These are phyloP conservation scores for Aspergillus phoenicis DNA, from an alignment of 2,329 filamentous ascomycete species.

Conservation along the genomic window DNA sequence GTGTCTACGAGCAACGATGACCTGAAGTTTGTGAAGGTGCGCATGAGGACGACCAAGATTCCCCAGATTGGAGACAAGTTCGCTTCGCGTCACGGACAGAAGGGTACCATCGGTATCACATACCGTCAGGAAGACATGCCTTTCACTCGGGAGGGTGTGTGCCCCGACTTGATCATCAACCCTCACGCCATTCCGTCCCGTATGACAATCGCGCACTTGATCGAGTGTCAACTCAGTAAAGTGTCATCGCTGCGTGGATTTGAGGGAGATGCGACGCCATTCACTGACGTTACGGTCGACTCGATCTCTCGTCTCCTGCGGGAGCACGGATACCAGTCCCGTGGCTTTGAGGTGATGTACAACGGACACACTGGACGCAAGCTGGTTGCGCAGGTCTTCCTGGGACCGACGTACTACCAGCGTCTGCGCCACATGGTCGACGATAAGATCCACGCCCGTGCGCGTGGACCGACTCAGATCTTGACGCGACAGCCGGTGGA, in stretches of 20 bases:
- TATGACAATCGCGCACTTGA: conserved; percentile 99
- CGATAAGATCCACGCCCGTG: conserved; percentile 99
- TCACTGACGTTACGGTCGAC: conserved; percentile 96
- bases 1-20: conserved; percentile 94
- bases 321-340: conserved; percentile 91
- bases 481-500: conserved; percentile 96
- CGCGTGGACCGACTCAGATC: conserved; percentile 93
- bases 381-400: conserved; percentile 90
- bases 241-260: conserved; percentile 90
- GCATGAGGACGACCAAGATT: conserved; percentile 95
- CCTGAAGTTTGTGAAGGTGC: conserved; percentile 93
- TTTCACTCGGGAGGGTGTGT: conserved; percentile 87
- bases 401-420: conserved; percentile 98
- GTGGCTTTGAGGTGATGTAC: conserved; percentile 98
- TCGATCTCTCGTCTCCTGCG: conserved; percentile 84
- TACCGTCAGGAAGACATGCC: conserved; percentile 99
- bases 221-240: conserved; percentile 96
- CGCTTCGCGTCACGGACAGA: conserved; percentile 97
- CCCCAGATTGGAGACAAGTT: conserved; percentile 99
- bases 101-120: conserved; percentile 98
- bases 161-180: conserved; percentile 97
- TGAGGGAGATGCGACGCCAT: conserved; percentile 96
- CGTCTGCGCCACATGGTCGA: conserved; percentile 99
- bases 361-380: conserved; percentile 97
- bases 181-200: conserved; percentile 98